These are phyloP conservation scores for Austroboletus olivaceoglutinosus DNA, from an alignment of 1,284 basidiomycete species.

Conservation along the genomic window DNA sequence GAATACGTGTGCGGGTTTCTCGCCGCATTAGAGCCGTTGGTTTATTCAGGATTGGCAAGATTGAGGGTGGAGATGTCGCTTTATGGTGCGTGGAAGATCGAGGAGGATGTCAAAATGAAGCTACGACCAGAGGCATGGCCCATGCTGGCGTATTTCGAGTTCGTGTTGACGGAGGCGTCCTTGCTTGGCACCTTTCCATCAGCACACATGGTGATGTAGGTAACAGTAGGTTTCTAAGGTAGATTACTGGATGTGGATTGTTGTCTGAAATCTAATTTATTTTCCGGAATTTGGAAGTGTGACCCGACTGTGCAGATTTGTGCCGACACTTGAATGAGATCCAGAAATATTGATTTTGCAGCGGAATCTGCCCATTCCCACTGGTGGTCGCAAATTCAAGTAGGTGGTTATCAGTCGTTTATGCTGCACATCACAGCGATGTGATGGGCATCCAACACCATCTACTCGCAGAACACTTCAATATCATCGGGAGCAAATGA, in stretches of 20 bases:
- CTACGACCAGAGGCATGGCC: constrained; percentile 10
- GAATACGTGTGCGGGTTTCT: constrained; percentile 11
- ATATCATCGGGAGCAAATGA: no score
- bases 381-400: no score
- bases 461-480: no score
- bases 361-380: no score
- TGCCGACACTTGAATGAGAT: no score
- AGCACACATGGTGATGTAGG: not conserved
- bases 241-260: not conserved
- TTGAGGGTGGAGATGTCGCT: constrained; percentile 11
- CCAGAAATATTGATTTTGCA: no score
- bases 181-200: not conserved
- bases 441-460: no score
- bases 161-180: constrained; percentile 12
- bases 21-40: constrained; percentile 5
- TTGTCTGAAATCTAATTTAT: not conserved
- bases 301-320: no score
- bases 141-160: constrained; percentile 9
- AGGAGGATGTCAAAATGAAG: constrained; percentile 8
- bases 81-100: constrained; percentile 7
- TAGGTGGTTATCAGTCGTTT: no score
- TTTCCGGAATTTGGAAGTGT: not conserved
- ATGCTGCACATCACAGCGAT: no score
- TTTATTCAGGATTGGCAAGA: constrained; percentile 4
- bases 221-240: not conserved